These are phyloP conservation scores for Ustilago crameri DNA, from an alignment of 1,284 basidiomycete genomes.

Conservation along the genomic window DNA sequence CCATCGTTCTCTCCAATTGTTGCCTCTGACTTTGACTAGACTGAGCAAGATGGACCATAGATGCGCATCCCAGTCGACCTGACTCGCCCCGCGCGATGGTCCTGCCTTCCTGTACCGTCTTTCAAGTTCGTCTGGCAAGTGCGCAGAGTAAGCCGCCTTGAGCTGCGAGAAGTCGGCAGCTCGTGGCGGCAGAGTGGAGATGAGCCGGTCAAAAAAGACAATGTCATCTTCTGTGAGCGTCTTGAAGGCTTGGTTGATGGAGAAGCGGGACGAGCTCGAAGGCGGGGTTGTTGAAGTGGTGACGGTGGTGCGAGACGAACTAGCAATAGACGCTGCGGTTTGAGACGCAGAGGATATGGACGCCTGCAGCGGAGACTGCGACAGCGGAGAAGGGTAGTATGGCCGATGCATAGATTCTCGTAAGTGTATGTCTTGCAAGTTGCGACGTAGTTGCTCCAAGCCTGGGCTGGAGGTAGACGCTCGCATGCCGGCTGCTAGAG, in stretches of 20 bases:
- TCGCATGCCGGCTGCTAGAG: background rate
- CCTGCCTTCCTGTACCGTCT: conserved; percentile 5
- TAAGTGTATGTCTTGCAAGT: conserved; percentile 13
- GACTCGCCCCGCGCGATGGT: background rate
- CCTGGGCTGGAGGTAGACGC: background rate
- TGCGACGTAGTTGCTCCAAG: conserved; percentile 24
- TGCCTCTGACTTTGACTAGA: conserved; percentile 61
- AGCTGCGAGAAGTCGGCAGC: conserved; percentile 62
- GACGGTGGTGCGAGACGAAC: conserved; percentile 25
- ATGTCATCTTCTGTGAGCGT: conserved; percentile 47
- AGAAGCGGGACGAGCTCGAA: conserved; percentile 39
- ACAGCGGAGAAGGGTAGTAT: conserved; percentile 41
- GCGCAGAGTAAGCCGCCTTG: conserved; percentile 55
- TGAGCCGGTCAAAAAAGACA: conserved; percentile 58
- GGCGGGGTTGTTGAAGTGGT: conserved; percentile 33
- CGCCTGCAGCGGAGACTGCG: conserved; percentile 42
- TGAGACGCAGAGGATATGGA: conserved; percentile 43
- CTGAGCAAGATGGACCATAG: conserved; percentile 64
- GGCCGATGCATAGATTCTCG: conserved; percentile 32
- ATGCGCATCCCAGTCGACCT: conserved; percentile 48
- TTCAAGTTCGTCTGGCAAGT: conserved; percentile 23
- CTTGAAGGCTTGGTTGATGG: conserved; percentile 43
- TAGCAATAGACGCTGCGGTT: conserved; percentile 37
- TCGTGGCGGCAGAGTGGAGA: conserved; percentile 33
- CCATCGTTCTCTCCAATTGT: conserved; percentile 63